Conservation (phyloP, 306 rosid genomes). For the Pyrus pyrifolia region DNA sequence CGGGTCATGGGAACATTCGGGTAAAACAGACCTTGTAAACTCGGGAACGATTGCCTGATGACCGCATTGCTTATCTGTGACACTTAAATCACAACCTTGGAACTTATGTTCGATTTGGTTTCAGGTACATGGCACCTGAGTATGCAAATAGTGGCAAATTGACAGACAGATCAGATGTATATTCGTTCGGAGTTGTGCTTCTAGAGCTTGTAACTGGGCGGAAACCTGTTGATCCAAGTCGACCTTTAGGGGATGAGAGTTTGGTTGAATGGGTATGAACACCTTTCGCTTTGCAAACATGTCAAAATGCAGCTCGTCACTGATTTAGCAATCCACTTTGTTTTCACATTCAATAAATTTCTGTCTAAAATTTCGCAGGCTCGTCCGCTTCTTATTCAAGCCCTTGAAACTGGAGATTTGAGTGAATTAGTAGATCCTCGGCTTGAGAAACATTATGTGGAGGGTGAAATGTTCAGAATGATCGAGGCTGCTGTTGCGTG, state of each 20-base stretch:
- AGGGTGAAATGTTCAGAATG: constrained; percentile 72
- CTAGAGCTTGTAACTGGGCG: constrained; percentile 86
- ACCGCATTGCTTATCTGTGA: neutral
- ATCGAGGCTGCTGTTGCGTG: constrained; percentile 94
- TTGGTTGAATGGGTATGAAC: constrained; percentile 93
- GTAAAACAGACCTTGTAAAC: constrained; percentile 29
- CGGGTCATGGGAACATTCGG: constrained; percentile 99
- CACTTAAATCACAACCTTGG: neutral
- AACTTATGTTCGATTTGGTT: constrained; percentile 12
- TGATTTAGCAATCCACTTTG: neutral
- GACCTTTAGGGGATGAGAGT: constrained; percentile 91
- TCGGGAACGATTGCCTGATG: neutral
- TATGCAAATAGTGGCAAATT: constrained; percentile 92
- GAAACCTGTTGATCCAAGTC: constrained; percentile 75
- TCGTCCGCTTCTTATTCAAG: constrained; percentile 68
- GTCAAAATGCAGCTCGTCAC: neutral
- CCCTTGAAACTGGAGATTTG: constrained; percentile 57
- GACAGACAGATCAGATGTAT: constrained; percentile 93
- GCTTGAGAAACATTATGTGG: constrained; percentile 54
- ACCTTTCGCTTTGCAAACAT: neutral
- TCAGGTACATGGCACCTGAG: constrained; percentile 95
- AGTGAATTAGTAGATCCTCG: constrained; percentile 56
- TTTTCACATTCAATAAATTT: constrained; percentile 2
- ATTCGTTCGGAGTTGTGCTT: constrained; percentile 91
- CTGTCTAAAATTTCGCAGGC: constrained; percentile 41